Evolutionary conservation across 345 rosid species (phyloP), one percentile per base, ranked within the genome.

Genomic region (Clausena lansium): DNA sequence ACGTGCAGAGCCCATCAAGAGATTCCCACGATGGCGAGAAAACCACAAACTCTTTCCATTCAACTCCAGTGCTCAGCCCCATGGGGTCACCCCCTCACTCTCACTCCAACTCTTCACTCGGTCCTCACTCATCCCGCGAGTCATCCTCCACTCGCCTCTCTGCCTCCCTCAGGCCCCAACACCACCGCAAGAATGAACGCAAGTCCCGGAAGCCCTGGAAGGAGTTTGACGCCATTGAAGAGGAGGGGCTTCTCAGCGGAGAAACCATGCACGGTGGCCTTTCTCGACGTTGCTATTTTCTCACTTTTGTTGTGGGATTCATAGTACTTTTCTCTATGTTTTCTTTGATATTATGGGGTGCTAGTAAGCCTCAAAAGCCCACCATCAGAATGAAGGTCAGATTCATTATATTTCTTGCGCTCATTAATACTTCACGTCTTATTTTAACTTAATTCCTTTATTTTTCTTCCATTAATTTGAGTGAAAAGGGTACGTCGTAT

Each of bases 1-100:
- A 87, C 33, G 94, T 92, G n/a, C 93, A 92, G 83, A 89, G 91
- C 77, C 93, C 94, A 0, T 92, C 97, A 1, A 74, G 92, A 20
- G 94, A 92, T 71, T 90, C 93, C 5, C 93, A 85, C 27, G 93
- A 92, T 59, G 94, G 89, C 4, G 91, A 86, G 67, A 89, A 90
- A 80, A 87, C 93, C 11, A 88, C 92, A 0, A 90, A 89, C 80
- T 92, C 93, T 2, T 86, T 88, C 82, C 94, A 88, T 70, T 92
- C 94, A 8, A 82, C 91, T 7, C 94, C 93, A 3, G 88, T 79
- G 2, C 77, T 90, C 45, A 92, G 93, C 82, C 93, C 93, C 1
- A 77, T 81, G 81, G 91, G 89, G 11, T 92, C 97, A 0, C 97
- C 93, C 13, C 94, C 91, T 22, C 93, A 91, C 75, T 89, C 92